Conservation (phyloP, 306 rosid genomes). For the Calophaca sinica region DNA sequence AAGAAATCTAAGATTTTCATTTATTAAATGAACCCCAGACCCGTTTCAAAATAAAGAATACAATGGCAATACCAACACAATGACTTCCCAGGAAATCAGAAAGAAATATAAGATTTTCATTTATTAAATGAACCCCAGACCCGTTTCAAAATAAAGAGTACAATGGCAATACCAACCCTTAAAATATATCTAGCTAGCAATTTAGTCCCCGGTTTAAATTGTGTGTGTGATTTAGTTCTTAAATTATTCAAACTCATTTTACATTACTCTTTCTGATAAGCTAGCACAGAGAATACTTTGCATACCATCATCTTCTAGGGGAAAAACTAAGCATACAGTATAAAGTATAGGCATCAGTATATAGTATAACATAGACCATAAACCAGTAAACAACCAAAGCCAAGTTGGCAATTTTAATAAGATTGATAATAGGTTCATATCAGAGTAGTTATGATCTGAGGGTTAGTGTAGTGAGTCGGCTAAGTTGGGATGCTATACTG, state of each 20-base stretch:
- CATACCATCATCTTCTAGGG: not conserved
- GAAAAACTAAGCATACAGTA: slow-evolving; percentile 1
- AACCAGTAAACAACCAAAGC: slow-evolving; percentile 1
- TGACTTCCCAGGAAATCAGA: slow-evolving; percentile 8
- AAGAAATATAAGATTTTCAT: slow-evolving; percentile 3
- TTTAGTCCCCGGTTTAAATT: not conserved
- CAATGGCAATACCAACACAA: too few relatives aligned
- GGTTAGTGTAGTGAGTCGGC: not conserved
- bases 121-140: slow-evolving; percentile 2
- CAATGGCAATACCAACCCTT: slow-evolving; percentile 11
- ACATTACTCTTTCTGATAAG: not conserved
- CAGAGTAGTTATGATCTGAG: not conserved
- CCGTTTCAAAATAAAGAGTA: not conserved
- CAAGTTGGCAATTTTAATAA: not conserved
- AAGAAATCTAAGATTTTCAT: slow-evolving; percentile 7
- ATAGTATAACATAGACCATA: not conserved
- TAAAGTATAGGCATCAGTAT: slow-evolving; percentile 8
- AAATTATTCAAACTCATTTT: not conserved
- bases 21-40: slow-evolving; percentile 5
- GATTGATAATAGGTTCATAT: not conserved
- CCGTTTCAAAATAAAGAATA: too few relatives aligned
- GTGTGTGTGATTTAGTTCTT: not conserved
- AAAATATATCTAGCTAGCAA: not conserved
- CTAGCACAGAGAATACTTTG: slow-evolving; percentile 2
- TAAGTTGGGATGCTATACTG: slow-evolving; percentile 12